These are phyloP conservation scores for Amaranthus tricolor DNA, from an alignment of 179 eudicot genomes.

Conservation along the genomic window DNA sequence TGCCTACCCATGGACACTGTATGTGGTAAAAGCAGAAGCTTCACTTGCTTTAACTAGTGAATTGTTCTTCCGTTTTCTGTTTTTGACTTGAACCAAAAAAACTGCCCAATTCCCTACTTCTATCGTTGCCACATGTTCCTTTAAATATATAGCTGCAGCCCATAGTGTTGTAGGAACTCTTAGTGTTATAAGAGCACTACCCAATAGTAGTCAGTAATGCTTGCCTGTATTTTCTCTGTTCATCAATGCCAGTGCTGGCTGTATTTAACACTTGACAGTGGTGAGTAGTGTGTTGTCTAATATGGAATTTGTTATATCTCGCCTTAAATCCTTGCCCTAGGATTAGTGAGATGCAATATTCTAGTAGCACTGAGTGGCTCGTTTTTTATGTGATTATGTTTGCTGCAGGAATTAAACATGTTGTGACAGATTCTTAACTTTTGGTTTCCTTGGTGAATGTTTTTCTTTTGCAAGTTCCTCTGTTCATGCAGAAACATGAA, in stretches of 20 bases:
- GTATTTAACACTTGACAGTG: not conserved
- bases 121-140: not conserved
- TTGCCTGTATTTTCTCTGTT: not conserved
- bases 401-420: not conserved
- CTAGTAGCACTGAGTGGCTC: not conserved
- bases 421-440: not conserved
- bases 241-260: not conserved
- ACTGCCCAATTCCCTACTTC: not conserved
- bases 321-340: not conserved
- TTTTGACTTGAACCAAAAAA: not conserved
- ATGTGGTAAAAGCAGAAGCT: conserved; percentile 32
- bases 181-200: not conserved
- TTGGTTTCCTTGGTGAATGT: not conserved
- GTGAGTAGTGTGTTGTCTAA: not conserved
- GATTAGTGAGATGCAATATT: not conserved
- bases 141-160: not conserved
- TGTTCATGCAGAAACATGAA: not conserved
- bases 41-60: not conserved
- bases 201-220: not conserved
- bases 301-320: not conserved
- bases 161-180: not conserved
- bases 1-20: conserved; percentile 99
- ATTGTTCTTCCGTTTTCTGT: not conserved
- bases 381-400: no score
- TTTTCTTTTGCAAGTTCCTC: not conserved